Conservation (phyloP, 495 filamentous ascomycete species). For the Penicillium odoratum region DNA sequence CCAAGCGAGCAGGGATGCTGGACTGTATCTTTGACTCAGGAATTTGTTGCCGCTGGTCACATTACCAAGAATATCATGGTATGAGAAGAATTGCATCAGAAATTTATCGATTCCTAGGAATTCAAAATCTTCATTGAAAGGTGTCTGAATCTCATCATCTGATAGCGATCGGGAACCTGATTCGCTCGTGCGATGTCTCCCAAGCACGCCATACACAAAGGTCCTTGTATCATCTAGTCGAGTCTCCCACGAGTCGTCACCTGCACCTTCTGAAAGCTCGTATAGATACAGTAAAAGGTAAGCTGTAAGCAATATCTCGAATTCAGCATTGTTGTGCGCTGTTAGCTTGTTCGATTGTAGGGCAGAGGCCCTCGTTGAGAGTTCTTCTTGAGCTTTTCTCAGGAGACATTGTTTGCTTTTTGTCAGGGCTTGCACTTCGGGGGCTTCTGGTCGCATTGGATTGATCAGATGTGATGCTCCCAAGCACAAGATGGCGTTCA, state of each 20-base stretch:
- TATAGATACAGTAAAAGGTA: neutral
- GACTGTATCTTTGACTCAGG: neutral
- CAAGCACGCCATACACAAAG: neutral
- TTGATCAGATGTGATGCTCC: conserved; percentile 3
- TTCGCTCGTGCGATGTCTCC: neutral
- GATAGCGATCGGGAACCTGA: neutral
- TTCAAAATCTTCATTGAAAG: neutral
- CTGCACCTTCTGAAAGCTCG: neutral
- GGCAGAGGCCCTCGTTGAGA: neutral
- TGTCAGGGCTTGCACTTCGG: neutral
- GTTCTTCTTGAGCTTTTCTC: neutral
- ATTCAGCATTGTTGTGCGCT: neutral
- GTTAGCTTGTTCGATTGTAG: neutral
- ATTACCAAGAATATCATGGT: neutral
- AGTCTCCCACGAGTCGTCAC: neutral
- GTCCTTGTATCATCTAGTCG: neutral
- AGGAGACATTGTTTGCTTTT: neutral
- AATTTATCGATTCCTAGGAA: neutral
- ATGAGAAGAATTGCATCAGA: conserved; percentile 4
- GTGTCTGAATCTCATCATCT: neutral
- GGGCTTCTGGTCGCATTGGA: neutral
- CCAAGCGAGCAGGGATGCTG: neutral
- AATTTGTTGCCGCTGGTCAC: neutral
- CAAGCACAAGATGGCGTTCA: neutral
- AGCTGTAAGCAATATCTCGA: neutral